These are phyloP conservation scores for Maudiozyma pseudohumilis DNA, from an alignment of 805 yeast species.

Conservation along the genomic window DNA sequence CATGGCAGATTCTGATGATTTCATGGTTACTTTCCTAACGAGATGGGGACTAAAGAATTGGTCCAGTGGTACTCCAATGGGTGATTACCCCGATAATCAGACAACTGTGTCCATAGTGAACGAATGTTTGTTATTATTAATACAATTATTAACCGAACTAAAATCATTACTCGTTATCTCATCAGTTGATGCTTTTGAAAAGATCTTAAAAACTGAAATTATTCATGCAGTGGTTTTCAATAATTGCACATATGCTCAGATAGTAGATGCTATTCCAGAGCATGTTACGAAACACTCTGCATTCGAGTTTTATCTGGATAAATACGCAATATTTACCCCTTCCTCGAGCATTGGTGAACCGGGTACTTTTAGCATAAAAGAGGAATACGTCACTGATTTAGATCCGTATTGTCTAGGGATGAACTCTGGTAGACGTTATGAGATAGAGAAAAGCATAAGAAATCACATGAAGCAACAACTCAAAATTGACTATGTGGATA, in stretches of 20 bases:
- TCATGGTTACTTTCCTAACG: constrained; percentile 46
- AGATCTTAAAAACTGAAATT: constrained; percentile 56
- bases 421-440: constrained; percentile 70
- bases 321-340: constrained; percentile 50
- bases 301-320: constrained; percentile 53
- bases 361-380: constrained; percentile 61
- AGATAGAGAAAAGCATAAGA: constrained; percentile 59
- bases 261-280: constrained; percentile 65
- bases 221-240: constrained; percentile 75
- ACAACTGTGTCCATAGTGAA: constrained; percentile 55
- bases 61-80: constrained; percentile 36
- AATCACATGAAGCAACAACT: constrained; percentile 36
- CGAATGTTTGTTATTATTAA: constrained; percentile 62
- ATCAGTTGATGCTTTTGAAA: constrained; percentile 40
- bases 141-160: constrained; percentile 60
- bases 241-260: constrained; percentile 58
- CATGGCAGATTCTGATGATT: constrained; percentile 44
- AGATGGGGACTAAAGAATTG: constrained; percentile 62
- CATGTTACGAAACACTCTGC: constrained; percentile 60
- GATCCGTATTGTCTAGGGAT: constrained; percentile 82
- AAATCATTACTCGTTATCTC: constrained; percentile 42
- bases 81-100: constrained; percentile 36
- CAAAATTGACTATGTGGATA: constrained; percentile 34
- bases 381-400: constrained; percentile 40
- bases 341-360: constrained; percentile 49